phyloP scores from a whole-genome alignment of 306 rosid genomes.

The Lathyrus sativus region DNA sequence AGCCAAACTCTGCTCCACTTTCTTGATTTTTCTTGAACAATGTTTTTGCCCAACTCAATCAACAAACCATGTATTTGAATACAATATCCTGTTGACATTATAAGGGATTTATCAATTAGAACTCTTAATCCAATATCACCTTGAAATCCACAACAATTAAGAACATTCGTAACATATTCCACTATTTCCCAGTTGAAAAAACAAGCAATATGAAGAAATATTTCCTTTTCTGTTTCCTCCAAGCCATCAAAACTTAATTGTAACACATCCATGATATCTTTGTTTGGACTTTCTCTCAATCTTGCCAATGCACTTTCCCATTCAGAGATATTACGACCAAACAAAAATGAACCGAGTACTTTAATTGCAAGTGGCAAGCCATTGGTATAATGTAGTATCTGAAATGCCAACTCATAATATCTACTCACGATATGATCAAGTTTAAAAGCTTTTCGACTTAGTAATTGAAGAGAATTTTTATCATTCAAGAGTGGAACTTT shows the following conservation, averaged over 20 bases:
- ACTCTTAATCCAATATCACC: background rate
- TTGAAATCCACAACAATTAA: slow-evolving; percentile 1
- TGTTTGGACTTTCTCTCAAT: background rate
- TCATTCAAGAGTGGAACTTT: slow-evolving; percentile 1
- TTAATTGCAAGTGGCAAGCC: slow-evolving; percentile 3
- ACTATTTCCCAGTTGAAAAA: background rate
- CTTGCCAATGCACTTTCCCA: slow-evolving; percentile 5
- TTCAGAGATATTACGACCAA: background rate
- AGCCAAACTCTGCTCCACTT: background rate
- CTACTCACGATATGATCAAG: background rate
- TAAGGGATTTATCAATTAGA: slow-evolving; percentile 30
- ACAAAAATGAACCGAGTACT: background rate
- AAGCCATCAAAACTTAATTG: background rate
- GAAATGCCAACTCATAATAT: background rate
- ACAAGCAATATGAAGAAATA: background rate
- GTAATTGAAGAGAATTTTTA: background rate
- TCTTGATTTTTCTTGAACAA: slow-evolving; percentile 1
- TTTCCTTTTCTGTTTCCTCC: background rate
- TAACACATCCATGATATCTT: background rate
- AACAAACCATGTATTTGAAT: slow-evolving; percentile 31
- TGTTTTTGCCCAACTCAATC: background rate
- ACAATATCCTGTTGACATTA: background rate
- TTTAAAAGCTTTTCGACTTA: background rate
- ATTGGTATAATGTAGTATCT: background rate
- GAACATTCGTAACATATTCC: background rate